phyloP scores from a whole-genome alignment of 495 filamentous ascomycete genomes.

The Trichocladium uniseriatum region DNA sequence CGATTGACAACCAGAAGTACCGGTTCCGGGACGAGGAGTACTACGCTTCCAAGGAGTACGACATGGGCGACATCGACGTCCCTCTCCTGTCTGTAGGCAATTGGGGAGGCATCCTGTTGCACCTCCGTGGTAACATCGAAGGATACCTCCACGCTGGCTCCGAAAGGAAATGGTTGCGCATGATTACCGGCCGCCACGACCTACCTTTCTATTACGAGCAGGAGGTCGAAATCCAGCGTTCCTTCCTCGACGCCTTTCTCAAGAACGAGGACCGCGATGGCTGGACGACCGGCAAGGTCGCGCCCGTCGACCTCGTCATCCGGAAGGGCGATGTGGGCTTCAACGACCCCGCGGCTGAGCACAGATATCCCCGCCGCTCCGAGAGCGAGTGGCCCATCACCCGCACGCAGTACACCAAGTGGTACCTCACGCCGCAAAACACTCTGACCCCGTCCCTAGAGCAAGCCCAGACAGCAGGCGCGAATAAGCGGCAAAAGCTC shows the following conservation, averaged over 20 bases:
- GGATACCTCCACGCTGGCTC: conserved; percentile 52
- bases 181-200: conserved; percentile 61
- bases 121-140: conserved; percentile 56
- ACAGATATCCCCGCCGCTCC: conserved; percentile 37
- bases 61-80: conserved; percentile 52
- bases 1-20: conserved; percentile 45
- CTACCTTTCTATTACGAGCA: conserved; percentile 61
- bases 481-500: too few species aligned
- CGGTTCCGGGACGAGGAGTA: conserved; percentile 51
- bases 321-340: conserved; percentile 54
- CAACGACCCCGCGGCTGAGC: conserved; percentile 51
- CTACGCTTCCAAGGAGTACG: conserved; percentile 52
- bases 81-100: conserved; percentile 55
- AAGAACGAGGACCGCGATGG: conserved; percentile 49
- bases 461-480: too few species aligned
- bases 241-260: conserved; percentile 59
- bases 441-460: too few species aligned
- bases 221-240: conserved; percentile 53
- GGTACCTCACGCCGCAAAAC: conserved; percentile 42
- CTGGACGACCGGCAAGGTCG: conserved; percentile 48
- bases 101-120: conserved; percentile 55
- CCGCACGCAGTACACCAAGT: conserved; percentile 49
- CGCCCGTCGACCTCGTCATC: conserved; percentile 48
- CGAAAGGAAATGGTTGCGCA: conserved; percentile 53
- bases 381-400: conserved; percentile 58